Conservation (phyloP, 1,139 yeast species). For the Geotrichum candidum region DNA sequence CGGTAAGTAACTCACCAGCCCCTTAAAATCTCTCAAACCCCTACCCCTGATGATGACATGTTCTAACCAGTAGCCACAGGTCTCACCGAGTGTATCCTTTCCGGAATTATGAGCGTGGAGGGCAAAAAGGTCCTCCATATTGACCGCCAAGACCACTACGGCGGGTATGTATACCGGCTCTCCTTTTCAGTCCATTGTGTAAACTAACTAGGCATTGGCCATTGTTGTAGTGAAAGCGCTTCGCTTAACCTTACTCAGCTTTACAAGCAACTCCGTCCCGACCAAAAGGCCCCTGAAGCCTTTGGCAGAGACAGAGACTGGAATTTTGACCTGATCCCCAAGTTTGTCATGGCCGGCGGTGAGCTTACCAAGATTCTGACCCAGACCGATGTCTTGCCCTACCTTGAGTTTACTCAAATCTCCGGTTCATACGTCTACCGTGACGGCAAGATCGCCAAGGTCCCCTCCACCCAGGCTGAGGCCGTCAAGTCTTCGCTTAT, state of each 20-base stretch:
- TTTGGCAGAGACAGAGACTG: slow-evolving; percentile 93
- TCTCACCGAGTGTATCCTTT: slow-evolving; percentile 88
- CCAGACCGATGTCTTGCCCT: slow-evolving; percentile 92
- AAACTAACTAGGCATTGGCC: not conserved
- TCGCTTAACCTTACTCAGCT: slow-evolving; percentile 52
- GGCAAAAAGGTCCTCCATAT: slow-evolving; percentile 95
- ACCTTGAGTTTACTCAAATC: slow-evolving; percentile 92
- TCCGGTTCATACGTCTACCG: slow-evolving; percentile 93
- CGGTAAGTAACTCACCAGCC: not conserved
- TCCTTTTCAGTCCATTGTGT: not conserved
- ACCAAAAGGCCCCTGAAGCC: slow-evolving; percentile 55
- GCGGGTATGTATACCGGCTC: slow-evolving; percentile 42
- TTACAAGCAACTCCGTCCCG: slow-evolving; percentile 41
- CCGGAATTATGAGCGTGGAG: slow-evolving; percentile 90
- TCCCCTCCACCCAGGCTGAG: slow-evolving; percentile 85
- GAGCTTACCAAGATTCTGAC: slow-evolving; percentile 92
- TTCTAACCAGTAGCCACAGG: slow-evolving; percentile 40
- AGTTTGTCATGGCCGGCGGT: slow-evolving; percentile 95
- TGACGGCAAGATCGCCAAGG: slow-evolving; percentile 86
- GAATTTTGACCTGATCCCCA: slow-evolving; percentile 96
- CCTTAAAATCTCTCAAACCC: not conserved
- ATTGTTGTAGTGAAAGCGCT: slow-evolving; percentile 46
- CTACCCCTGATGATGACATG: not conserved
- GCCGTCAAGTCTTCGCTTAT: slow-evolving; percentile 86
- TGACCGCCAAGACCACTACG: slow-evolving; percentile 94